phyloP scores from a whole-genome alignment of 2,329 filamentous ascomycete genomes.

The Trichoderma endophyticum region DNA sequence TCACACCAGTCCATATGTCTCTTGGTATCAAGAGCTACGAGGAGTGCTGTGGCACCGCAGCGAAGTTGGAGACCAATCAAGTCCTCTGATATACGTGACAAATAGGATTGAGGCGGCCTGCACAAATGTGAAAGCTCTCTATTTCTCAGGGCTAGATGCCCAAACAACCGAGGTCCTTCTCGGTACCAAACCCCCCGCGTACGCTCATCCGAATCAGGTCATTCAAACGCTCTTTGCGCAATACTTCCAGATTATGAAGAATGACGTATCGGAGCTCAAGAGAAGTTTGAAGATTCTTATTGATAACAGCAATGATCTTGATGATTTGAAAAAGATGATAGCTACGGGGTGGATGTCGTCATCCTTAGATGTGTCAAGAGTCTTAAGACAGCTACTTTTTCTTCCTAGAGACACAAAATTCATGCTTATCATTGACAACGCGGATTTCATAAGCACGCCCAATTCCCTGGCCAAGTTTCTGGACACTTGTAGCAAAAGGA shows the following conservation, averaged over 20 bases:
- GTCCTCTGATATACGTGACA: neutral
- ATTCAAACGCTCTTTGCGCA: neutral
- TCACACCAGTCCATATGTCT: neutral
- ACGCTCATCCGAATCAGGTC: neutral
- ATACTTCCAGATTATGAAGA: neutral
- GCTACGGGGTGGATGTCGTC: neutral
- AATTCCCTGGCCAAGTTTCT: neutral
- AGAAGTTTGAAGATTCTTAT: neutral
- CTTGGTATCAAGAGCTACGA: neutral
- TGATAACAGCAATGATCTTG: neutral
- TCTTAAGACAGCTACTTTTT: neutral
- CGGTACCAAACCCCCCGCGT: neutral
- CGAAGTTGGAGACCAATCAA: neutral
- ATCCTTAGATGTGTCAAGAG: neutral
- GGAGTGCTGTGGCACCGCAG: neutral
- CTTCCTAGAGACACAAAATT: neutral
- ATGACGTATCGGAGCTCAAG: neutral
- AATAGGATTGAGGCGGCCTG: neutral
- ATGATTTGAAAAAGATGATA: neutral
- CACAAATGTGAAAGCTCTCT: neutral
- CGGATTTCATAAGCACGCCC: neutral
- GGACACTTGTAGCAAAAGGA: neutral
- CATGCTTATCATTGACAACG: neutral
- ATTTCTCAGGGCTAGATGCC: neutral
- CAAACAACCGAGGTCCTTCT: neutral